Conservation (phyloP, 306 rosid genomes). For the Castanea sativa region DNA sequence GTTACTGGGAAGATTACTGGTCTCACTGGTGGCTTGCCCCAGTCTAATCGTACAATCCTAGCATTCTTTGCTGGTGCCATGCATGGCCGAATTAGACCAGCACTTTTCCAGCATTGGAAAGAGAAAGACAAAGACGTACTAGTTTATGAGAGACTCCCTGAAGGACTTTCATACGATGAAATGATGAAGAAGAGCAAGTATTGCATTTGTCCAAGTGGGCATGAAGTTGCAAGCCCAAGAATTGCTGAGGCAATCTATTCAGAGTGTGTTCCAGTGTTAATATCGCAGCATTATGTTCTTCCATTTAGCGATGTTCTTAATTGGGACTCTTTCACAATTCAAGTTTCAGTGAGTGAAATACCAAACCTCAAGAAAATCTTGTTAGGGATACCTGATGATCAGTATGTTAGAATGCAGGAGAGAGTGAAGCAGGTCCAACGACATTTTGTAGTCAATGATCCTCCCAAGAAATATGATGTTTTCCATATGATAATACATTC, state of each 20-base stretch:
- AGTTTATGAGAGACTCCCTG: slow-evolving; percentile 45
- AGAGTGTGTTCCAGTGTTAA: slow-evolving; percentile 51
- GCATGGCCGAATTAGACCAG: slow-evolving; percentile 52
- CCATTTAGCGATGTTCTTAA: slow-evolving; percentile 60
- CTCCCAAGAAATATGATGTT: slow-evolving; percentile 53
- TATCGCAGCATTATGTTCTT: slow-evolving; percentile 58
- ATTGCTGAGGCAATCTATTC: slow-evolving; percentile 60
- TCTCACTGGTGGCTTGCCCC: slow-evolving; percentile 36
- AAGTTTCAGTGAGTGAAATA: slow-evolving; percentile 39
- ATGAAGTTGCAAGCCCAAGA: slow-evolving; percentile 64
- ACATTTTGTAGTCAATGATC: slow-evolving; percentile 51
- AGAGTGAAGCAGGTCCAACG: slow-evolving; percentile 51
- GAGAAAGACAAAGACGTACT: slow-evolving; percentile 41
- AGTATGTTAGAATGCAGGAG: slow-evolving; percentile 35
- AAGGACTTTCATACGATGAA: slow-evolving; percentile 38
- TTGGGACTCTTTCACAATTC: slow-evolving; percentile 51
- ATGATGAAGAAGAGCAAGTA: slow-evolving; percentile 49
- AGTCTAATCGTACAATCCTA: slow-evolving; percentile 26
- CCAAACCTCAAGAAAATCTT: slow-evolving; percentile 50
- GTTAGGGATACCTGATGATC: slow-evolving; percentile 39
- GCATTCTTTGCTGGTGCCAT: slow-evolving; percentile 54
- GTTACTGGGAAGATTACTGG: slow-evolving; percentile 32
- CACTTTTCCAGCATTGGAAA: slow-evolving; percentile 46
- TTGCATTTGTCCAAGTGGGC: slow-evolving; percentile 64
- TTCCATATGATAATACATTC: slow-evolving; percentile 63